Conservation (phyloP, 352 stramenopile species). For the Sclerospora graminicola region DNA sequence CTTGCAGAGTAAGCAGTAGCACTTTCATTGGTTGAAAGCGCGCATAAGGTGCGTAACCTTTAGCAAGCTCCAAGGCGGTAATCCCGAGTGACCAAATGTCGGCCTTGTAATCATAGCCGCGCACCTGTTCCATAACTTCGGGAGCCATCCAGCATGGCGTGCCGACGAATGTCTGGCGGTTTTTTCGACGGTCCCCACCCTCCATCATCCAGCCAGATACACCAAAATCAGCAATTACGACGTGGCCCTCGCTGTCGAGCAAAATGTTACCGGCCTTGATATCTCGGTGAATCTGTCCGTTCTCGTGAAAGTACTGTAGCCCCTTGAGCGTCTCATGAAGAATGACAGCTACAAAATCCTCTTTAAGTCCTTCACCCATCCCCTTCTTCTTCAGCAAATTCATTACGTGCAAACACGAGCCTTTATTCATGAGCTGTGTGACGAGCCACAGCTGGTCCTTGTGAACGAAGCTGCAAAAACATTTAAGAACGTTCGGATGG, state of each 20-base stretch:
- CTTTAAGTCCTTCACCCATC: slow-evolving; percentile 81
- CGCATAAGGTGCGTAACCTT: slow-evolving; percentile 97
- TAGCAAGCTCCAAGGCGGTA: slow-evolving; percentile 96
- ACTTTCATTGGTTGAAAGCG: slow-evolving; percentile 98
- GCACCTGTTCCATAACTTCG: slow-evolving; percentile 88
- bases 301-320: slow-evolving; percentile 98
- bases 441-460: slow-evolving; percentile 97
- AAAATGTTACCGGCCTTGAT: slow-evolving; percentile 99
- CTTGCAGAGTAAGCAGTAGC: slow-evolving; percentile 93
- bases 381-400: slow-evolving; percentile 89
- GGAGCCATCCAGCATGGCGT: slow-evolving; percentile 96
- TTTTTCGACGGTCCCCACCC: slow-evolving; percentile 87
- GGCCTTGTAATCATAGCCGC: slow-evolving; percentile 92
- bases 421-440: slow-evolving; percentile 99
- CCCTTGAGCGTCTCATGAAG: slow-evolving; percentile 94
- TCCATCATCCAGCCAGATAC: slow-evolving; percentile 98
- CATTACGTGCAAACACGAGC: slow-evolving; percentile 96
- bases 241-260: slow-evolving; percentile 88
- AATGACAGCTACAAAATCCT: slow-evolving; percentile 96
- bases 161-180: slow-evolving; percentile 96
- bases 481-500: slow-evolving; percentile 96
- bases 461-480: slow-evolving; percentile 96
- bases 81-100: slow-evolving; percentile 99
- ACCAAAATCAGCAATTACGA: slow-evolving; percentile 98
- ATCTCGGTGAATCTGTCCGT: slow-evolving; percentile 96